These are phyloP conservation scores for Adansonia digitata DNA, from an alignment of 345 rosid genomes.

Conservation along the genomic window DNA sequence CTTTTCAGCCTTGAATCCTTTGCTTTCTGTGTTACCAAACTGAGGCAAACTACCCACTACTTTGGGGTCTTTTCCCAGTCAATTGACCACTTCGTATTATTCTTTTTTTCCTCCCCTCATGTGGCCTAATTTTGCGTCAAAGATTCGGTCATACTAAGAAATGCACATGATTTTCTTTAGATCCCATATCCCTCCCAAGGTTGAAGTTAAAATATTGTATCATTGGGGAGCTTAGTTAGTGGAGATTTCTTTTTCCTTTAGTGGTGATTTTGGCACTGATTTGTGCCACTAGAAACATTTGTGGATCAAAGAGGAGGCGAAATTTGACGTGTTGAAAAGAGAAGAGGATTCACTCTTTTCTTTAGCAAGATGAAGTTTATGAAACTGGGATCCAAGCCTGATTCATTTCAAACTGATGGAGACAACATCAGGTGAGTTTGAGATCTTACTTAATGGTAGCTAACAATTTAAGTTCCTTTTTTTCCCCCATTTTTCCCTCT, in stretches of 20 bases:
- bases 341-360: constrained; percentile 15
- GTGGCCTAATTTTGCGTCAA: constrained; percentile 28
- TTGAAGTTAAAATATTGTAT: background rate
- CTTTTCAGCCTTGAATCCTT: constrained; percentile 18
- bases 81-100: constrained; percentile 21
- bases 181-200: constrained; percentile 15
- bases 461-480: background rate
- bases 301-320: constrained; percentile 9
- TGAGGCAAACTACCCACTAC: too few species aligned
- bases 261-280: constrained; percentile 10
- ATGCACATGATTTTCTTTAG: constrained; percentile 13
- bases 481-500: background rate
- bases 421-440: constrained; percentile 50
- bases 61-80: constrained; percentile 15
- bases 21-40: too few species aligned
- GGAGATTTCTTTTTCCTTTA: constrained; percentile 4
- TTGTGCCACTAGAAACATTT: background rate
- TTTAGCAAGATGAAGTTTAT: constrained; percentile 64
- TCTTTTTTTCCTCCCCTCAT: constrained; percentile 15
- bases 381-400: constrained; percentile 92
- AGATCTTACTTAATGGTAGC: constrained; percentile 16
- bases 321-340: constrained; percentile 9
- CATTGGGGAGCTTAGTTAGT: constrained; percentile 3
- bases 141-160: constrained; percentile 31
- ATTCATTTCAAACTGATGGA: constrained; percentile 60